Conservation (phyloP, 192 early-diverging fungal species). For the Chytriomyces confervae region DNA sequence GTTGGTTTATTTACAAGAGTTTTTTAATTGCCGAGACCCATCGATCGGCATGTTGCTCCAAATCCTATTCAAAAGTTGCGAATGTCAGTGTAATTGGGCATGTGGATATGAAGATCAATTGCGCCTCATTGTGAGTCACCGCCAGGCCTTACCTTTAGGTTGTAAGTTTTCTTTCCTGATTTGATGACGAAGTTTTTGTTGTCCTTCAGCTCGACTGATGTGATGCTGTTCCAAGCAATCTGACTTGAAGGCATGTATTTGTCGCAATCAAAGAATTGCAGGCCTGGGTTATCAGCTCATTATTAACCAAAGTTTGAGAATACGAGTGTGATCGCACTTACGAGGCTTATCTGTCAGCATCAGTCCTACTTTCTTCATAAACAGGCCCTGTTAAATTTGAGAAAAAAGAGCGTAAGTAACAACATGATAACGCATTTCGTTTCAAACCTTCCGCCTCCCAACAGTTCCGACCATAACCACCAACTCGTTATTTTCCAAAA, state of each 20-base stretch:
- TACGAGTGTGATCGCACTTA: neutral
- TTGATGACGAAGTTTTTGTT: conserved; percentile 68
- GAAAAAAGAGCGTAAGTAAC: conserved; percentile 3
- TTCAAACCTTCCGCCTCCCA: conserved; percentile 50
- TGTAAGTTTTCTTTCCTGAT: conserved; percentile 50
- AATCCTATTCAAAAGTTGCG: conserved; percentile 18
- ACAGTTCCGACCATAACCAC: conserved; percentile 67
- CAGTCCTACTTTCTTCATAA: conserved; percentile 62
- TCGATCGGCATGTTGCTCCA: conserved; percentile 33
- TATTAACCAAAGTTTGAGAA: neutral
- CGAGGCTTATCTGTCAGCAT: conserved; percentile 75
- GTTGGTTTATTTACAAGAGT: too few relatives aligned
- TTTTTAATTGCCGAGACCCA: conserved; percentile 45
- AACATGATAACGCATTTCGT: conserved; percentile 45
- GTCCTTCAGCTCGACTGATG: conserved; percentile 65
- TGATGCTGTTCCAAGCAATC: conserved; percentile 64
- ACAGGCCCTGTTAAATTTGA: conserved; percentile 29
- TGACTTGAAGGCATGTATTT: conserved; percentile 61
- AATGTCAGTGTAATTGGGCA: neutral
- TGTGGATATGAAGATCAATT: neutral
- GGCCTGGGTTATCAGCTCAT: conserved; percentile 6
- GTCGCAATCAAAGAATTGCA: conserved; percentile 69
- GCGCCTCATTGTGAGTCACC: too few relatives aligned
- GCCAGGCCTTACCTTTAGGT: conserved; percentile 49
- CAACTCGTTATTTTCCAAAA: conserved; percentile 60